Evolutionary conservation across 768 basidiomycete genomes (phyloP), one percentile per base, ranked within the genome.

Genomic region (Hydnomerulius pinastri): DNA sequence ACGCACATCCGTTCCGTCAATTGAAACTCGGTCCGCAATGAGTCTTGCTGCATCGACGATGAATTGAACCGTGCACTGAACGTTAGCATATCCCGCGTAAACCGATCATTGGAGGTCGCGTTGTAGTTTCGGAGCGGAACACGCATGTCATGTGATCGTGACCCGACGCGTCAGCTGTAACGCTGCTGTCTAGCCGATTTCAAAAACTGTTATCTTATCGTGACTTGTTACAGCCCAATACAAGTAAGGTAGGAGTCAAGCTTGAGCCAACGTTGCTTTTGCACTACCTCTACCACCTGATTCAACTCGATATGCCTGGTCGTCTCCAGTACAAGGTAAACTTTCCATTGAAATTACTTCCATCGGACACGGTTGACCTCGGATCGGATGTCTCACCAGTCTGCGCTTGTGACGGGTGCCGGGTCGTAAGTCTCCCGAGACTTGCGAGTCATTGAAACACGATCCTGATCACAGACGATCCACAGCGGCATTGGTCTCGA

Each of bases 401-500:
- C 81, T 48, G 88, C 87, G 36, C 74, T 96, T 57, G 75, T 96
- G 68, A 96, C 93, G 23, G 93, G 93, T 51, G 93, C 86, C 39
- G 93, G 86, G 64, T 88, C 87, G 92, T 94, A 64, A 74, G 90
- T 76, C 12, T 18, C 20, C 28, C n/a, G 13, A 17, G 32, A 41
- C 29, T 35, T 9, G 15, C 38, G 17, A 42, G 15, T 51, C 52
- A 40, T 41, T 54, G 49, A 51, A 40, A 24, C 36, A n/a, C 55
- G 48, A 57, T 65, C 57, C 52, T 41, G 7, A 55, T 53, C 48
- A 20, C 56, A 48, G 43, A 56, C 46, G 45, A 58, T 56, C 49
- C 17, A 36, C 69, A 98, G 95, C 48, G 97, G 97, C 1, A 97
- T 99, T 68, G 97, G 97, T 23, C 81, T 98, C 41, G 94, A 99